These are phyloP conservation scores for Globisporangium lucens DNA, from an alignment of 352 stramenopile species.

Conservation along the genomic window DNA sequence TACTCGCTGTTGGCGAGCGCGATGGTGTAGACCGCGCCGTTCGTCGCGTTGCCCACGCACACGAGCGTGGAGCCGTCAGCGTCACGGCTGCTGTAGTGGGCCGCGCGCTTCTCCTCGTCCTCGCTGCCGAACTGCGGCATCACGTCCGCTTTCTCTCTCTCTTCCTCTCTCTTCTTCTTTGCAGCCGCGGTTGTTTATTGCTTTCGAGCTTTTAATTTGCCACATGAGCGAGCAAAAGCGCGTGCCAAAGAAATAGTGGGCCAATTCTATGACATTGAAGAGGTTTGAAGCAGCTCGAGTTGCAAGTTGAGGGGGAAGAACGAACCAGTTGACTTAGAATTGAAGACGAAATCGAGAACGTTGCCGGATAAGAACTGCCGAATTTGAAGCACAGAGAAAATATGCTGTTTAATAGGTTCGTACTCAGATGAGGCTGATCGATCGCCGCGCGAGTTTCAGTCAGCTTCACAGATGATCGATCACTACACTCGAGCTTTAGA, in stretches of 20 bases:
- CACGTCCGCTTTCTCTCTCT: conserved; percentile 2
- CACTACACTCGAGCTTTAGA: background rate
- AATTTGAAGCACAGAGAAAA: conserved; percentile 1
- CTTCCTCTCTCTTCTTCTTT: background rate
- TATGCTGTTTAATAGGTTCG: conserved; percentile 2
- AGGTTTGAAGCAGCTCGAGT: background rate
- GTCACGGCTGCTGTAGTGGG: background rate
- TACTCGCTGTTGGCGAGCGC: conserved; percentile 50
- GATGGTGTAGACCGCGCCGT: conserved; percentile 34
- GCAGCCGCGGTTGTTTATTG: background rate
- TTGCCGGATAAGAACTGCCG: background rate
- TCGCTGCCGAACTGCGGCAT: conserved; percentile 23
- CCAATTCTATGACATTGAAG: conserved; percentile 2
- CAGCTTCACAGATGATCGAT: background rate
- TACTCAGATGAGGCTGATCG: background rate
- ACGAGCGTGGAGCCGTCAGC: conserved; percentile 23
- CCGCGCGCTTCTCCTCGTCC: conserved; percentile 18
- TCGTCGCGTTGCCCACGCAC: conserved; percentile 47
- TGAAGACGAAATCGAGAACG: background rate
- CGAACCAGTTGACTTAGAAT: background rate
- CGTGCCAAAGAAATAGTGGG: background rate
- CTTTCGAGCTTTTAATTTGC: background rate
- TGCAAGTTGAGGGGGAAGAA: conserved; percentile 3
- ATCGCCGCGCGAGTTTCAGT: background rate
- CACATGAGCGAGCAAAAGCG: background rate